phyloP scores from a whole-genome alignment of 441 rosid genomes.

The Euphorbia schlechtendalii region DNA sequence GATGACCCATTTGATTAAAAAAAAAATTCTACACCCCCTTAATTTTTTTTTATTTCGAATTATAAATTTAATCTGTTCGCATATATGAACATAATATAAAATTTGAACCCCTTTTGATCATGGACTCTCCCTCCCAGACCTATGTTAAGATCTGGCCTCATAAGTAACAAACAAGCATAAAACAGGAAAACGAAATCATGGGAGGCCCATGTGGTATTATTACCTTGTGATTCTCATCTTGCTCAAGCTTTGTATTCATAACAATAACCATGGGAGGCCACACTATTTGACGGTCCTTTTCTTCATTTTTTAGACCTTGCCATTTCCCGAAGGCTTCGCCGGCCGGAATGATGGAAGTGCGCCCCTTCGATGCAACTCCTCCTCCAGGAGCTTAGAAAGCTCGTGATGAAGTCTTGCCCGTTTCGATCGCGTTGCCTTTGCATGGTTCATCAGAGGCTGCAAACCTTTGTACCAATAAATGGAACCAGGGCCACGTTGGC shows the following conservation, averaged over 20 bases:
- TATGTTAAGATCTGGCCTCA: too few relatives aligned
- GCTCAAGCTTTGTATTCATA: constrained; percentile 18
- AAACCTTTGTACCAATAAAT: constrained; percentile 23
- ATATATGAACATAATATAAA: too few relatives aligned
- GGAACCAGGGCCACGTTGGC: constrained; percentile 11
- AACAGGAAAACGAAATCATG: too few relatives aligned
- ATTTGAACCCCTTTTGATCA: too few relatives aligned
- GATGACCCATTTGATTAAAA: too few relatives aligned
- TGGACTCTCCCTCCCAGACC: too few relatives aligned
- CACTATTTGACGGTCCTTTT: constrained; percentile 13
- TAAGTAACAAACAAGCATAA: too few relatives aligned
- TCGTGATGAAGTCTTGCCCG: constrained; percentile 10
- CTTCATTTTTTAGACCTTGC: constrained; percentile 17
- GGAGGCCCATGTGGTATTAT: too few relatives aligned
- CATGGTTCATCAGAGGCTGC: constrained; percentile 14
- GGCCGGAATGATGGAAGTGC: neutral
- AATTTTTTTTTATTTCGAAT: too few relatives aligned
- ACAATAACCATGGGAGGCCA: constrained; percentile 23
- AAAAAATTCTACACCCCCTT: too few relatives aligned
- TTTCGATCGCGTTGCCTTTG: neutral
- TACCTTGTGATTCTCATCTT: constrained; percentile 21
- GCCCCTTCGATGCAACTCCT: constrained; percentile 13
- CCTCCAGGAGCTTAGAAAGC: constrained; percentile 14
- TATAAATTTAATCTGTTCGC: too few relatives aligned
- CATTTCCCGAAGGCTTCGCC: constrained; percentile 15